Base-by-base conservation (phyloP, 1,284 basidiomycete species). In the Macrocystidia cucumis region DNA sequence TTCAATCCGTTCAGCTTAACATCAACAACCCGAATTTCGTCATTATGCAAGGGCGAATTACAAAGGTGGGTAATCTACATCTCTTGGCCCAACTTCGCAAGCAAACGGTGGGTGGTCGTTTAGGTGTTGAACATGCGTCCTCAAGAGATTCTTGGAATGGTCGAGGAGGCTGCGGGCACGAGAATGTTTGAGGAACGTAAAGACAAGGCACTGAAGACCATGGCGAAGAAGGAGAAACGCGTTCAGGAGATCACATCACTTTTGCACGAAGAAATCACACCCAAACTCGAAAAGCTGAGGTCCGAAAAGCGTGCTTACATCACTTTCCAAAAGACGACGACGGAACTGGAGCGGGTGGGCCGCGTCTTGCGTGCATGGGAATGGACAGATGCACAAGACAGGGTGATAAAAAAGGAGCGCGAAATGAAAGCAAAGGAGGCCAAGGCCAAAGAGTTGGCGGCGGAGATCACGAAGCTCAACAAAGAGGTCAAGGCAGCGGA, bases 1-100 rank as follows among this genome's bases (percentile, higher is more conserved):
- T 99, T 54, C 96, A 98, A 57, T 87, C 89, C 24, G 92, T 98
- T 0, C 93, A 98, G 60, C 78, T 99, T 49, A 98, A 98, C 60
- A 98, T 99, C 73, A 99, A 98, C 65, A 98, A 98, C 59, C 96
- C 96, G 30, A 98, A 98, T 57, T 98, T 98, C 64, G 73, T 99
- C 43, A 98, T 98, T 60, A 98, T 98, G 93, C 96, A 99, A 63
- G 96, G 96, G 30, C 80, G 85, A 32, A 93, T 93, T 52, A 93
- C 91, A 8, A 95, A 93, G 64, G 90, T 75, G 26, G 26, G 51
- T 44, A 7, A 13, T 12, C 11, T 32, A 25, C 28, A 16, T 32
- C n/a, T 24, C 22, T 21, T 22, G 28, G 2, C 13, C 25, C 25
- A 22, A 24, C 24, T 43, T 31, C 18, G 6, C 14, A 57, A 59